Base-by-base conservation (phyloP, 306 rosid genomes). In the Quercus dentata region DNA sequence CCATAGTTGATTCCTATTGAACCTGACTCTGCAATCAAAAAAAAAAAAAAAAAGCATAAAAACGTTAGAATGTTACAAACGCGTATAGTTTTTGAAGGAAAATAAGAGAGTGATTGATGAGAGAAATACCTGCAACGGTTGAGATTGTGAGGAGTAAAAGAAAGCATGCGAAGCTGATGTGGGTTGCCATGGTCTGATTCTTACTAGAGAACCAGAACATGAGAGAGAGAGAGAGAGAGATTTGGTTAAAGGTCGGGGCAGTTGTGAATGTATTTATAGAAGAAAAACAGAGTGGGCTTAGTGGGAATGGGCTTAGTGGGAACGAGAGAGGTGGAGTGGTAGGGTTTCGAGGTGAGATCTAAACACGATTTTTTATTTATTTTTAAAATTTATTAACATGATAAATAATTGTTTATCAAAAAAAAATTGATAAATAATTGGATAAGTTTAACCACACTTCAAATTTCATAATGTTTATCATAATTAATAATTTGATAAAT, bases 1-100 rank as follows among this genome's bases (percentile, higher is more conserved):
- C 98, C 98, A 21, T 94, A 94, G 89, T 94, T 94, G 4, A 94
- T 86, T 59, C 97, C 97, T 2, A 94, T 14, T 1, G 85, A 86
- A 6, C 90, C 94, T 0, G 85, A 79, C 17, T 84, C 91, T 85
- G 88, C 31, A 80, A 76, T 46, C 12, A 74, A 7, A 17, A 23
- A 10, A 1, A 56, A 23, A 51, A 3, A 3, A 56, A 19, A 51
- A 2, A 28, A 17, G 10, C 5, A 69, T 8, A 15, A 0, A 38
- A 20, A 20, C 0, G 4, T 13, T 5, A n/a, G 12, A 52, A 2
- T 17, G 19, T 15, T 20, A 58, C 3, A 20, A 4, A 28, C n/a
- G 56, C 4, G 61, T 14, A 8, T 21, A 31, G 14, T 18, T 33
- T 33, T 31, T 21, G 10, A 67, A 21, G 35, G 10, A 65, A 65